Base-by-base conservation (phyloP, 2,329 filamentous ascomycete genomes). In the Botrytis sinoallii region DNA sequence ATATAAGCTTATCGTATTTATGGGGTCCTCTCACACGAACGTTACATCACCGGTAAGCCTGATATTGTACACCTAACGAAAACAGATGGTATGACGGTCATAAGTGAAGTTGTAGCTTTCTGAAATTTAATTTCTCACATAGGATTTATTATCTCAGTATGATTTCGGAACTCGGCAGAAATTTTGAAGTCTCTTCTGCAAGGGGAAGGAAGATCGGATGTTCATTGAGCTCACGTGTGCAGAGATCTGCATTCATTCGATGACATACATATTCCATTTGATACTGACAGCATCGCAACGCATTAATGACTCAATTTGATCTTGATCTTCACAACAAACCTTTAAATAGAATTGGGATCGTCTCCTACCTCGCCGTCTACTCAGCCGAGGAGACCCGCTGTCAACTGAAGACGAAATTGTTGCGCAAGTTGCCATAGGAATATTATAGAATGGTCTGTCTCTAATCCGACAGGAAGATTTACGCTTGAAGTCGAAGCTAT, bases 291-390 rank as follows among this genome's bases (percentile, higher is more conserved):
- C 6, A 18, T 6, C 4, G 4, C 3, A 29, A 20, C 4, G n/a
- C 29, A 57, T 32, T 18, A 57, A 57, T 29, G 8, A 18, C 16
- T 32, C 0, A 20, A 32, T 32, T 18, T 29, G 52, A 18, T 29
- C 14, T 29, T 29, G 52, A 57, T 3, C 0, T 18, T 3, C n/a
- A 32, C 3, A 18, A n/a, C 2, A 10, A 16, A 0, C 1, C 4
- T 32, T 32, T 20, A 18, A 32, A 57, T 57, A 57, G 55, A 32
- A 57, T 32, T 3, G n/a, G 55, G 14, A 18, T 57, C n/a, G 10
- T 57, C n/a, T 32, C 2, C n/a, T 18, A 32, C 29, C 8, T 18
- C 2, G 16, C 18, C 29, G 5, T 20, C 3, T 35, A 35, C 16
- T 32, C 29, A 1, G n/a, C 29, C 16, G 29, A 35, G 1, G 18